Percentiles rank a stretch among this genome's conserved stretches.
Conservation (phyloP, 805 yeast species). For the Yamadazyma tumulicola region DNA sequence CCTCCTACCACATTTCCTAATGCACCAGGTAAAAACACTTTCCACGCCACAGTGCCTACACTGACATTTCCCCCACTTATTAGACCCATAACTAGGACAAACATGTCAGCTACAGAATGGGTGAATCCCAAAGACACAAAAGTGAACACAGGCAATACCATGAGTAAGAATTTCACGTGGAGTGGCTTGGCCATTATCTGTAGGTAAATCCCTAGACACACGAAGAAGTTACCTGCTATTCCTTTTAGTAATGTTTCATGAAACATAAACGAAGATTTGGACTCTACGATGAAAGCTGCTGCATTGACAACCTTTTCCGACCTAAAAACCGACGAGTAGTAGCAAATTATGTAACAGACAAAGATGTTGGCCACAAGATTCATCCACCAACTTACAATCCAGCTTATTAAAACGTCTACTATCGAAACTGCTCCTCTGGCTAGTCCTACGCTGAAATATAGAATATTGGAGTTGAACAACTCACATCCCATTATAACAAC, state of each 20-base stretch:
- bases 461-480: constrained; percentile 68
- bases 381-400: constrained; percentile 65
- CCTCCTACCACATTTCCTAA: constrained; percentile 85
- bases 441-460: constrained; percentile 67
- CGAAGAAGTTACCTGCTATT: constrained; percentile 75
- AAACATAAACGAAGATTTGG: constrained; percentile 46
- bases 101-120: constrained; percentile 84
- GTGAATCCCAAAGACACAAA: constrained; percentile 78
- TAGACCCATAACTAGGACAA: constrained; percentile 59
- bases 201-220: constrained; percentile 69
- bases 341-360: constrained; percentile 61
- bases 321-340: constrained; percentile 49
- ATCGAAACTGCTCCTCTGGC: constrained; percentile 67
- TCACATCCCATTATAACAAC: constrained; percentile 76
- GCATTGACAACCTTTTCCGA: constrained; percentile 43
- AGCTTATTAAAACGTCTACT: constrained; percentile 59
- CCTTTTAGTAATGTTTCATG: constrained; percentile 65
- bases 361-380: constrained; percentile 65
- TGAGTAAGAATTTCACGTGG: constrained; percentile 66
- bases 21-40: constrained; percentile 63
- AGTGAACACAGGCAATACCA: constrained; percentile 67
- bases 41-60: constrained; percentile 70
- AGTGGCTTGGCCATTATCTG: constrained; percentile 77
- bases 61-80: constrained; percentile 58
- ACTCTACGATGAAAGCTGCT: constrained; percentile 43